Evolutionary conservation across 495 filamentous ascomycete species (phyloP), one percentile per base, ranked within the genome.

Genomic region (Penicillium psychrofluorescens): DNA sequence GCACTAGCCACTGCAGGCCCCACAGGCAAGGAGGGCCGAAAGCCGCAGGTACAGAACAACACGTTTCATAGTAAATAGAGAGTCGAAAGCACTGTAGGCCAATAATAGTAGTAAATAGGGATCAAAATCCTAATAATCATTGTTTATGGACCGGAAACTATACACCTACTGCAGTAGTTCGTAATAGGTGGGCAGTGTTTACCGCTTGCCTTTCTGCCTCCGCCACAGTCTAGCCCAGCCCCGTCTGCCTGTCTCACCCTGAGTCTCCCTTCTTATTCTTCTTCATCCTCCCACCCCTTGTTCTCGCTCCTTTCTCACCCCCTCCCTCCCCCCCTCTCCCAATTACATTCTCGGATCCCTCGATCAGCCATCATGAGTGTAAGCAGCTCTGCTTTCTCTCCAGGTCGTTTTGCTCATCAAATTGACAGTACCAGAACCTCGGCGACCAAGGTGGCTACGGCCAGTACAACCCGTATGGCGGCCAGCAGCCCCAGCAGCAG

Each of bases 401-500:
- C 22, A 4, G 2, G 22, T 2, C 2, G 22, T 22, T 22, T 22
- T 4, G 22, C 22, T 22, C 22, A 22, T 22, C 22, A 22, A 4
- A 22, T 22, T 6, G 22, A 22, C 22, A 64, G 62, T 67, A 65
- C 43, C 56, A 63, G 49, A 57, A 52, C 49, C 58, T 64, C 44
- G 61, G 54, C 22, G 51, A 56, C 44, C 58, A 47, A 37, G 47
- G 68, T 48, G 74, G 72, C 60, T 80, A 83, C 63, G 79, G 79
- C 66, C 69, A 79, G 48, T 72, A 72, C 53, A 81, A 84, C 59
- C 78, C 81, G 5, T 86, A 84, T 51, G 64, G 58, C 50, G 71
- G 65, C 47, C 71, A 78, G 55, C 50, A 55, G 43, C 70, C 70
- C 41, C 70, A 22, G 16, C 60, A 62, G 47, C 50, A 56, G 43